Base-by-base conservation (phyloP, 371 early-diverging fungal genomes). In the Mucor indicus region DNA sequence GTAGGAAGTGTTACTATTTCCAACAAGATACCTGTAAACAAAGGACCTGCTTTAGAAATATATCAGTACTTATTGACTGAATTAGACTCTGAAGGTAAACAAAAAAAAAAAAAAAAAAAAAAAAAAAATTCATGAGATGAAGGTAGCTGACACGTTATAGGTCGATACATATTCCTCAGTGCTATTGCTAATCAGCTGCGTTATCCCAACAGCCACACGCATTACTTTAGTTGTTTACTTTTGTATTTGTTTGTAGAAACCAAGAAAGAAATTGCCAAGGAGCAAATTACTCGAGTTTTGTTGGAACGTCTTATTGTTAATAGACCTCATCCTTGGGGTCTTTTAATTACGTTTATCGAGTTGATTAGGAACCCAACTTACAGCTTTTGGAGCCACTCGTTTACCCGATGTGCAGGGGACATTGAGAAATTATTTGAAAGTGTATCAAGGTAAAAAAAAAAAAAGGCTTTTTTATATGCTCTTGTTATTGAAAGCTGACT, bases 311-410 rank as follows among this genome's bases (percentile, higher is more conserved):
- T 96, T 39, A 90, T 98, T 60, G 98, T 92, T 7, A 93, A 93
- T 75, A 78, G 96, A 36, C 98, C 98, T n/a, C 95, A 95, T 69
- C 98, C 98, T 35, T 96, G 97, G 92, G 96, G 97, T 9, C 72
- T 98, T 38, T 72, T 96, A 55, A 91, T 96, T 21, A 95, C 98
- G 1, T 91, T 97, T 59, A 96, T 96, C 50, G 98, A 98, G 65
- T 71, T 98, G 48, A 89, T 95, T 72, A 89, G 91, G 60, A 95
- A 96, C 60, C 92, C 92, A 15, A 72, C 84, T 1, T 93, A 91
- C 72, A 81, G 82, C 41, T 92, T 93, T 77, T 91, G 93, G 91
- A 83, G 81, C 32, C 91, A 90, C 66, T 68, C 75, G 4, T 87
- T 89, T 49, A 86, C 86, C 15, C 72, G 84, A 37, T 78, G 80